phyloP scores from a whole-genome alignment of 257 asterid species.

The Striga asiatica region DNA sequence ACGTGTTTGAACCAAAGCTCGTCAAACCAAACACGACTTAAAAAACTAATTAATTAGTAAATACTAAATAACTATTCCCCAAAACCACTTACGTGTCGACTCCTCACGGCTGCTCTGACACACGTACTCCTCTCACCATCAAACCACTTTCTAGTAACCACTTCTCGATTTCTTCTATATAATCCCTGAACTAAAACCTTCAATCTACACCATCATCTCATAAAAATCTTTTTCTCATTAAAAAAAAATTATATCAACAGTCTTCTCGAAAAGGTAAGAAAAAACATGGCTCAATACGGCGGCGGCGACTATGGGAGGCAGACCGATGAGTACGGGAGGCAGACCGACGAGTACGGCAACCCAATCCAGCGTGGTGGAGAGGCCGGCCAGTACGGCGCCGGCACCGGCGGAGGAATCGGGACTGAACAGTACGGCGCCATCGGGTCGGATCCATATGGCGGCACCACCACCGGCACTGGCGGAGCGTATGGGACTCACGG shows the following conservation, averaged over 20 bases:
- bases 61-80: too few species aligned
- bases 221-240: not conserved
- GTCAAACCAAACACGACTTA: too few species aligned
- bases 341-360: conserved; percentile 59
- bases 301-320: too few species aligned
- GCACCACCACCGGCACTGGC: too few species aligned
- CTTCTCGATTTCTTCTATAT: not conserved
- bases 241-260: not conserved
- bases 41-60: too few species aligned
- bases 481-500: too few species aligned
- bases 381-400: not conserved
- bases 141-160: not conserved
- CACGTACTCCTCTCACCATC: too few species aligned
- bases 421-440: conserved; percentile 1
- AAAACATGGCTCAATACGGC: conserved; percentile 46
- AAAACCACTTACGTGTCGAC: too few species aligned
- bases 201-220: not conserved
- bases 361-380: conserved; percentile 24
- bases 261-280: not conserved
- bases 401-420: not conserved
- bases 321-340: conserved; percentile 16
- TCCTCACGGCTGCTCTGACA: too few species aligned
- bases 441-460: too few species aligned
- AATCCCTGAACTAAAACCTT: not conserved
- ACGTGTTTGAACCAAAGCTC: too few species aligned